Evolutionary conservation across 2,329 filamentous ascomycete genomes (phyloP).

Genomic region (Pestalotiopsis sp.): DNA sequence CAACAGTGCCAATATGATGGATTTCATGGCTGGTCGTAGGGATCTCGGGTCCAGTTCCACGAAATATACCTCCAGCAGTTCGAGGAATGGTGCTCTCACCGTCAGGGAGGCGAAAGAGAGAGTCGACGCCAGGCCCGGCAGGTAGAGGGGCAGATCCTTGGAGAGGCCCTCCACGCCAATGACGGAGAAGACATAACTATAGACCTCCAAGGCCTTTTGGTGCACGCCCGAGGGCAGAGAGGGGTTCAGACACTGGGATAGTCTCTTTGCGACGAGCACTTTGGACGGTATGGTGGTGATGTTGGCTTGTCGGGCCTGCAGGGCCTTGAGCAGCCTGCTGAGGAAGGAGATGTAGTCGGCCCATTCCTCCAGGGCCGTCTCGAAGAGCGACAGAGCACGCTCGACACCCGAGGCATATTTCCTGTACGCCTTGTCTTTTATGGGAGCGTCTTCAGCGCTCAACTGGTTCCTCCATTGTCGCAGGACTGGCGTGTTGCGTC

Average conservation of each 20-base stretch:
- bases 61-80: slow-evolving; percentile 81
- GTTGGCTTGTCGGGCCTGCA: slow-evolving; percentile 81
- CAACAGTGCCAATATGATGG: slow-evolving; percentile 84
- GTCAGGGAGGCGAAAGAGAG: slow-evolving; percentile 94
- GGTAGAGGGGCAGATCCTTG: slow-evolving; percentile 81
- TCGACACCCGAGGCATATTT: slow-evolving; percentile 91
- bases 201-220: slow-evolving; percentile 95
- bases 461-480: slow-evolving; percentile 79
- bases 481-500: slow-evolving; percentile 74
- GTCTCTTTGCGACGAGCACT: slow-evolving; percentile 80
- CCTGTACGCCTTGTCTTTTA: slow-evolving; percentile 73
- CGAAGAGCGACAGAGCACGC: slow-evolving; percentile 84
- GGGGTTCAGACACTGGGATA: slow-evolving; percentile 94
- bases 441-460: slow-evolving; percentile 61
- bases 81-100: slow-evolving; percentile 83
- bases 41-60: slow-evolving; percentile 70
- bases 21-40: slow-evolving; percentile 86
- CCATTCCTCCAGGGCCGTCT: slow-evolving; percentile 95
- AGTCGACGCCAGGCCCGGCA: slow-evolving; percentile 86
- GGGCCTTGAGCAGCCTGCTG: slow-evolving; percentile 85
- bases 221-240: slow-evolving; percentile 93
- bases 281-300: slow-evolving; percentile 80
- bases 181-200: slow-evolving; percentile 83
- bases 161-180: slow-evolving; percentile 83
- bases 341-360: slow-evolving; percentile 99